Conservation (phyloP, 2,329 filamentous ascomycete genomes). For the Exserohilum rostratum region DNA sequence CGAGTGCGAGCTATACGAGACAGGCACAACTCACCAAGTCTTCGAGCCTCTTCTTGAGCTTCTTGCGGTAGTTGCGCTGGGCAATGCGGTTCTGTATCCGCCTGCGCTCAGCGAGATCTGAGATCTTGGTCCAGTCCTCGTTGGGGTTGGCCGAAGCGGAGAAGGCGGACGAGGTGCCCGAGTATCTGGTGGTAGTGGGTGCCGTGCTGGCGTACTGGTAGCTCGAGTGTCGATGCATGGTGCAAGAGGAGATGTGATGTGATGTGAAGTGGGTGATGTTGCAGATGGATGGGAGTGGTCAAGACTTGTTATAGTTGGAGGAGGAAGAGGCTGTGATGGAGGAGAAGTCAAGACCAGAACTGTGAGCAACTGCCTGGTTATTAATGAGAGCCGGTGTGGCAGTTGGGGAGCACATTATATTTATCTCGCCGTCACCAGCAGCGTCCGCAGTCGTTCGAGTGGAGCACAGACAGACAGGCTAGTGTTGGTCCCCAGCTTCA, state of each 20-base stretch:
- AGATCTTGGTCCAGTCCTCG: slow-evolving; percentile 99
- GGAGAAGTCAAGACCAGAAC: slow-evolving; percentile 4
- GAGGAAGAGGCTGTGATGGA: slow-evolving; percentile 1
- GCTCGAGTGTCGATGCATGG: slow-evolving; percentile 53
- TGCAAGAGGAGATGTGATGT: slow-evolving; percentile 21
- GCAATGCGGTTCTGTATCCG: slow-evolving; percentile 98
- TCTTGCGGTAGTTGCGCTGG: slow-evolving; percentile 96
- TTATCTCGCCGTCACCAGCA: slow-evolving; percentile 35
- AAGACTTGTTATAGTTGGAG: not conserved
- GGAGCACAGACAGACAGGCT: slow-evolving; percentile 38
- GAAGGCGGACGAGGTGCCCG: slow-evolving; percentile 90
- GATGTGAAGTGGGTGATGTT: slow-evolving; percentile 9
- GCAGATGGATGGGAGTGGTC: not conserved
- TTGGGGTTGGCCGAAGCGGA: slow-evolving; percentile 93
- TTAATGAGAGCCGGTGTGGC: slow-evolving; percentile 31
- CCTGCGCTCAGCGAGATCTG: slow-evolving; percentile 89
- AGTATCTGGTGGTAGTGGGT: slow-evolving; percentile 63
- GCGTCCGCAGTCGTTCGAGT: slow-evolving; percentile 35
- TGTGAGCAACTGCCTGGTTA: slow-evolving; percentile 8
- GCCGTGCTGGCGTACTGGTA: slow-evolving; percentile 52
- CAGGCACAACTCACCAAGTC: slow-evolving; percentile 61
- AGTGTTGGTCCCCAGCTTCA: slow-evolving; percentile 40
- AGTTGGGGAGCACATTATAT: slow-evolving; percentile 37
- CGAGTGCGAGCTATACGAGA: slow-evolving; percentile 17
- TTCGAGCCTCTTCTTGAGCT: slow-evolving; percentile 87